Base-by-base conservation (phyloP, 2,329 filamentous ascomycete species). In the Aphanoascus verrucosus region DNA sequence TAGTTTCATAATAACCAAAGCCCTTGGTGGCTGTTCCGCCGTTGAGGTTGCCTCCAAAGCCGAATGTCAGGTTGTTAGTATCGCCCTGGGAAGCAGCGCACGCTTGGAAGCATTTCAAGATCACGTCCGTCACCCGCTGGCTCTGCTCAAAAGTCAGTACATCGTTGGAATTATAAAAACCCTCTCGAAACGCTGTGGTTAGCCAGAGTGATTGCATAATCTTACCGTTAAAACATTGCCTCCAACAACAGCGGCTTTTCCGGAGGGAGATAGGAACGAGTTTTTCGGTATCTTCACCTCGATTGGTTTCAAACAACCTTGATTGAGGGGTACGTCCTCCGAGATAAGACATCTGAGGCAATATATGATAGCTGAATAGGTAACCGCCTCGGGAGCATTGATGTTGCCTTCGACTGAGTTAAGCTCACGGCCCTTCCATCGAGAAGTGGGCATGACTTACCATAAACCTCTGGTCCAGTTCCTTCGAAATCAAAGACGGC, bases 1-100 rank as follows among this genome's bases (percentile, higher is more conserved):
- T 89, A 5, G 86, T 91, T 68, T 93, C 87, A 66, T 88, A 88
- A 70, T 89, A 89, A 9, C 85, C 85, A 62, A 88, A 88, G 0
- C 85, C 85, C 44, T 78, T 78, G 7, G 78, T 73, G 34, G 59
- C 60, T 54, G 77, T 72, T 58, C 77, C 68, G 14, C 78, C 78
- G 4, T 74, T 71, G 11, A 75, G 62, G 58, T 84, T 85, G 38
- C 84, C 84, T 51, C 84, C 86, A 58, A 85, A 86, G 55, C 84
- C 85, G 63, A 88, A 88, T 0, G 84, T 87, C 0, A 89, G 75
- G 64, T 88, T 89, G 69, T 90, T 90, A 64, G 81, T 85, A 67
- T 85, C 82, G 46, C 86, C 86, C 63, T 90, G 85, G 19, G 74
- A 80, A 43, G 86, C 86, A 14, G 86, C 86, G 58, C 83, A 87